phyloP scores from a whole-genome alignment of 768 basidiomycete species.

The Chalciporus piperatus region DNA sequence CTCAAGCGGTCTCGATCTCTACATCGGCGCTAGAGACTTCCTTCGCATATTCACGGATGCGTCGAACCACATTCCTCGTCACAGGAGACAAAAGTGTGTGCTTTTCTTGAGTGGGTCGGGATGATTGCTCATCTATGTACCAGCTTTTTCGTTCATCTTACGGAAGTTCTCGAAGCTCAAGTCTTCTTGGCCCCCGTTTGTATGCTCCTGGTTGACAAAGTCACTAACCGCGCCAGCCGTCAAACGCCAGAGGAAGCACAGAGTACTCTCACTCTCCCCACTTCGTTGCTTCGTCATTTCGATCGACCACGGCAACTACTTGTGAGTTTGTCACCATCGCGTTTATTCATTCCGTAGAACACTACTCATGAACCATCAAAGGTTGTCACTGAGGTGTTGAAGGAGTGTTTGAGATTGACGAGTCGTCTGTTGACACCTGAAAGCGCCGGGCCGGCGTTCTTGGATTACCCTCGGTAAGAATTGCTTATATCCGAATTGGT shows the following conservation, averaged over 20 bases:
- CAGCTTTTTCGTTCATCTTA: constrained; percentile 88
- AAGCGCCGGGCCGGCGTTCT: constrained; percentile 42
- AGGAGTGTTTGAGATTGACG: constrained; percentile 63
- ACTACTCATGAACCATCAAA: constrained; percentile 26
- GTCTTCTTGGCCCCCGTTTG: constrained; percentile 81
- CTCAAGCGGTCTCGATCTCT: constrained; percentile 53
- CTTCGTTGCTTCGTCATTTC: constrained; percentile 60
- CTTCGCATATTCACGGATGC: constrained; percentile 93
- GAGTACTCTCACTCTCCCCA: constrained; percentile 60
- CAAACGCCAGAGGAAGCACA: constrained; percentile 60
- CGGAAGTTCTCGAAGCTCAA: constrained; percentile 72
- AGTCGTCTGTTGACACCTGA: constrained; percentile 39
- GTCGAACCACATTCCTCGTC: constrained; percentile 85
- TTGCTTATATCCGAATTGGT: neutral
- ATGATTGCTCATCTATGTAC: constrained; percentile 2
- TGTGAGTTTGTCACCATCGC: constrained; percentile 37
- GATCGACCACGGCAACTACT: constrained; percentile 45
- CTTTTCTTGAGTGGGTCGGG: neutral
- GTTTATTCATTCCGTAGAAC: too few species aligned
- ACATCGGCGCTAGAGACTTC: constrained; percentile 73
- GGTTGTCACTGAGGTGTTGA: constrained; percentile 62
- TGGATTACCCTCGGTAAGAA: constrained; percentile 53
- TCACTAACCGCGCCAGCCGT: constrained; percentile 63
- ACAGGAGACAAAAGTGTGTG: constrained; percentile 82
- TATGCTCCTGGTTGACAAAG: constrained; percentile 83